These are phyloP conservation scores for Trichopus zeylanicus DNA, from an alignment of 116 monocot species.

Conservation along the genomic window DNA sequence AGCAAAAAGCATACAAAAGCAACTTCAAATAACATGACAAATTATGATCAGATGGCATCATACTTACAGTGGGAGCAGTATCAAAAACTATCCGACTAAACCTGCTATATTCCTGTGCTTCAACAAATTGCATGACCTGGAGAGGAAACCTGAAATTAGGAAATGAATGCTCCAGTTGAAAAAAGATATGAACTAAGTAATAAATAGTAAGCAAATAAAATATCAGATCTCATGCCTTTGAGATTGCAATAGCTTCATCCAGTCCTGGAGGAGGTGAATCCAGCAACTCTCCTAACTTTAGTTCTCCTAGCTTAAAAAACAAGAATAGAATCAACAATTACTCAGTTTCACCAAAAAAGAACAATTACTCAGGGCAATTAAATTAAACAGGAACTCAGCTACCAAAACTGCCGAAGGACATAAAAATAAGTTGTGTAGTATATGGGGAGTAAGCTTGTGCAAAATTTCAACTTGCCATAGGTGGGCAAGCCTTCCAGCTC, in stretches of 20 bases:
- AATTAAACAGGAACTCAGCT: too few relatives aligned
- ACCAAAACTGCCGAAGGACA: too few relatives aligned
- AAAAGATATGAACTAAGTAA: not conserved
- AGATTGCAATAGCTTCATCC: conserved; percentile 99
- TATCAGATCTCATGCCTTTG: conserved; percentile 45
- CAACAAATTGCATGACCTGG: conserved; percentile 98
- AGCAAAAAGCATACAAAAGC: too few relatives aligned
- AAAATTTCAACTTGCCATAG: too few relatives aligned
- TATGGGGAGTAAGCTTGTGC: too few relatives aligned
- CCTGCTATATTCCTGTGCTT: conserved; percentile 81
- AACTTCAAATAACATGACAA: not conserved
- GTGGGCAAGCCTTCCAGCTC: too few relatives aligned
- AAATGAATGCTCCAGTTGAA: not conserved
- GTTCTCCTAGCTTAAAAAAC: conserved; percentile 77
- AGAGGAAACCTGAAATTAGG: conserved; percentile 14
- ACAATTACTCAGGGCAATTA: too few relatives aligned
- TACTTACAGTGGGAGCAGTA: conserved; percentile 94
- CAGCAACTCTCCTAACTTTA: too few relatives aligned
- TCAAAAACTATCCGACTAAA: conserved; percentile 96
- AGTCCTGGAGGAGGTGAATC: conserved; percentile 95
- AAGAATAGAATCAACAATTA: conserved; percentile 19
- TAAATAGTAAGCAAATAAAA: not conserved
- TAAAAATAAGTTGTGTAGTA: too few relatives aligned
- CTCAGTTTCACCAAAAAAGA: not conserved
- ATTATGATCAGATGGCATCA: not conserved